Base-by-base conservation (phyloP, 495 filamentous ascomycete species). In the Podospora comata region DNA sequence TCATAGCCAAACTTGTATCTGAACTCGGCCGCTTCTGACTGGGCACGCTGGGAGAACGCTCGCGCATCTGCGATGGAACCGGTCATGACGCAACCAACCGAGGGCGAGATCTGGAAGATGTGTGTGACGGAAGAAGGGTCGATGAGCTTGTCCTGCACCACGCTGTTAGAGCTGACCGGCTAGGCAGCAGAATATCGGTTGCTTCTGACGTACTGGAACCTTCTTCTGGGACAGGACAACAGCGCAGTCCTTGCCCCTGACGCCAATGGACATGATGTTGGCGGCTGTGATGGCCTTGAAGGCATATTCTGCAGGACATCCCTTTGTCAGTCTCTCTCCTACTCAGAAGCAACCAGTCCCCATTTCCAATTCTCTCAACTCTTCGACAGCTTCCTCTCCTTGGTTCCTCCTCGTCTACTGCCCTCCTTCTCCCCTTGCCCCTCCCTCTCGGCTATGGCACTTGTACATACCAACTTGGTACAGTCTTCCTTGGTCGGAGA, bases 271-370 rank as follows among this genome's bases (percentile, higher is more conserved):
- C 80, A 95, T 98, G 79, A 98, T 99, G 79, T 98, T 98, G 59
- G 95, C 95, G 61, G 95, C 93, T 71, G 94, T 98, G 81, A 99
- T 99, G 55, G 95, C 95, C 83, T 99, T 99, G 89, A 99, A 99
- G 66, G 95, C 95, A 97, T 99, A 99, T 87, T 99, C 95, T 98
- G 39, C 28, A 64, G 64, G 23, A 57, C 27, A 13, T 56, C n/a
- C 69, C 39, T 20, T 61, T 15, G 73, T 82, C 71, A 82, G 80
- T 73, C 71, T 70, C 60, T 61, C 64, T 57, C 19, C 69, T 58
- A 19, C 18, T 6, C 16, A 34, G 9, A 39, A 59, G 30, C 20
- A 6, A 60, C 70, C 6, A 54, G 19, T 34, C 23, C 26, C 44
- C 63, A 66, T 61, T 56, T 19, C 62, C 48, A n/a, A 28, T 56